Percentiles rank a stretch among this genome's conserved stretches.
These are phyloP conservation scores for Quercus alba DNA, from an alignment of 306 rosid genomes.

Conservation along the genomic window DNA sequence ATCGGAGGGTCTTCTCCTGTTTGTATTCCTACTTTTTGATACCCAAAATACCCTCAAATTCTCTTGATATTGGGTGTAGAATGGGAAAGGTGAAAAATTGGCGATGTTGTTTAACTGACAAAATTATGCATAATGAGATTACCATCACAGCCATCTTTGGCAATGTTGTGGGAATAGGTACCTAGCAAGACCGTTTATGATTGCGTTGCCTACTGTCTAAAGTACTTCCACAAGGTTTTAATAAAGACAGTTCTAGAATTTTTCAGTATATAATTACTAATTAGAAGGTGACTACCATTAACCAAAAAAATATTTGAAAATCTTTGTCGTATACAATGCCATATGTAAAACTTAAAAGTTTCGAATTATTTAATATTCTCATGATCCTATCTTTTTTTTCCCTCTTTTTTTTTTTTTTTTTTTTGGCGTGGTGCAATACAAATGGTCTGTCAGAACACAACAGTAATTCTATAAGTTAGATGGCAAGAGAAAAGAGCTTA, in stretches of 20 bases:
- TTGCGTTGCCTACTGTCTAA: neutral
- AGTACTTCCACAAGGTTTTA: neutral
- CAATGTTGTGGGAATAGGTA: neutral
- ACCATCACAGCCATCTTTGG: neutral
- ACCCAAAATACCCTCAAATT: neutral
- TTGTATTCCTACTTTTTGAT: no score
- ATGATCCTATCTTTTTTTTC: neutral
- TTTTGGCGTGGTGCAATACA: neutral
- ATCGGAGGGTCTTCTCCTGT: neutral
- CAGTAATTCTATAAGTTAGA: neutral
- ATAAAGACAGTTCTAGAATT: neutral
- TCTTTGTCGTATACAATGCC: neutral
- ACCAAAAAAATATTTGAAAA: neutral
- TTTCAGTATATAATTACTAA: neutral
- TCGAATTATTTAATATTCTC: neutral
- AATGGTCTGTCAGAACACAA: neutral
- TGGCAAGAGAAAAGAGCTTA: neutral
- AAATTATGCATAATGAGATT: neutral
- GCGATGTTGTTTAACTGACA: neutral
- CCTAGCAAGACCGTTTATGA: neutral
- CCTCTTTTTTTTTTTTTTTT: neutral
- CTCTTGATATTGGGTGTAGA: neutral
- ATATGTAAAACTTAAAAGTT: neutral
- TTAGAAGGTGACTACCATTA: neutral
- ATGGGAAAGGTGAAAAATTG: neutral